Conservation (phyloP, 306 rosid species). For the Gastrolobium bilobum region DNA sequence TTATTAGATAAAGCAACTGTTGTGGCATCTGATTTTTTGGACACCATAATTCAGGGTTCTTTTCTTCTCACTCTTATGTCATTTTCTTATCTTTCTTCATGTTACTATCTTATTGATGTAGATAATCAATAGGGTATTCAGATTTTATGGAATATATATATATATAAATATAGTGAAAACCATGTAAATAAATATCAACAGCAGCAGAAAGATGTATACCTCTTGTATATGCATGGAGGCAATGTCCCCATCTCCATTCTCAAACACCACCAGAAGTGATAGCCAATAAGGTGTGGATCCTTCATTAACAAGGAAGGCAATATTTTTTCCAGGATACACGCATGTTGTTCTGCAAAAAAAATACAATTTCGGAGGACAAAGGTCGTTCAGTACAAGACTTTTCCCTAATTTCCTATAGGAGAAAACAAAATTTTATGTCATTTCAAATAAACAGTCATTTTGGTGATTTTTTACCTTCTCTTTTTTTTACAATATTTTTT, state of each 20-base stretch:
- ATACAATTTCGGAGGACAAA: background rate
- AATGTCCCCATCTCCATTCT: constrained; percentile 90
- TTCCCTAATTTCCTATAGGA: background rate
- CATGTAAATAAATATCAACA: constrained; percentile 18
- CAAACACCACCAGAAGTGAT: constrained; percentile 81
- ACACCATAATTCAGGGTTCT: background rate
- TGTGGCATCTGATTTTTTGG: constrained; percentile 20
- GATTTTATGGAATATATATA: background rate
- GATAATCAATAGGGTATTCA: background rate
- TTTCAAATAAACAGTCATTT: too few species aligned
- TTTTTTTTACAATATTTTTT: too few species aligned
- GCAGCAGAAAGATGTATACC: constrained; percentile 51
- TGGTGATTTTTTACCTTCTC: too few species aligned
- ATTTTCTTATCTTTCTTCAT: background rate
- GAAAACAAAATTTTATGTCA: too few species aligned
- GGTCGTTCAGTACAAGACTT: background rate
- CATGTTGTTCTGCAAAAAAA: constrained; percentile 70
- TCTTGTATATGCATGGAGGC: constrained; percentile 82
- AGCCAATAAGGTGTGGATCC: constrained; percentile 89
- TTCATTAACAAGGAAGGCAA: constrained; percentile 88
- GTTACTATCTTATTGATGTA: background rate
- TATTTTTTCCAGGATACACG: constrained; percentile 69
- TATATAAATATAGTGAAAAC: background rate
- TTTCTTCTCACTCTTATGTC: background rate
- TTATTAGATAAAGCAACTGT: background rate